Evolutionary conservation across 2,329 filamentous ascomycete species (phyloP).

Genomic region (Diaporthe aspalathi): DNA sequence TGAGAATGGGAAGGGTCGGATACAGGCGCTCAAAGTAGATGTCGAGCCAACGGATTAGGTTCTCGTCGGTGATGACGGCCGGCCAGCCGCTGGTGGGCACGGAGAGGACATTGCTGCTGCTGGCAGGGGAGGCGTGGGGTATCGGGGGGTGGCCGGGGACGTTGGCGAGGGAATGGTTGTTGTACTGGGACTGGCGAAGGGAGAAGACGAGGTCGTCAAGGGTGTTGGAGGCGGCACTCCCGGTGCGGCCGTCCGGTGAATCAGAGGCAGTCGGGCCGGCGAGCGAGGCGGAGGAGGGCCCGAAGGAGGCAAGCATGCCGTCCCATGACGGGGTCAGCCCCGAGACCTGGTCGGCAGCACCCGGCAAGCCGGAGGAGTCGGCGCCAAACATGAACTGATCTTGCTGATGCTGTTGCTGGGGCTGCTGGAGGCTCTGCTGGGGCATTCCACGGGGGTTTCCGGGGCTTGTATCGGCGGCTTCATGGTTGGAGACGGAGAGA

Average conservation of each 20-base stretch:
- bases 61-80: constrained; percentile 32
- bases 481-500: constrained; percentile 18
- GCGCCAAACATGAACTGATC: constrained; percentile 28
- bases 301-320: constrained; percentile 29
- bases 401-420: constrained; percentile 26
- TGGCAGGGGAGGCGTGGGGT: constrained; percentile 23
- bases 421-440: constrained; percentile 15
- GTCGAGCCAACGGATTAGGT: constrained; percentile 36
- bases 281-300: constrained; percentile 28
- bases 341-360: constrained; percentile 25
- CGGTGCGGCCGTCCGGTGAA: constrained; percentile 19
- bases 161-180: constrained; percentile 21
- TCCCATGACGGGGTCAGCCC: constrained; percentile 30
- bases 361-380: constrained; percentile 19
- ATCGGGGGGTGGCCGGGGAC: constrained; percentile 25
- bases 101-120: constrained; percentile 30
- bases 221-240: constrained; percentile 22
- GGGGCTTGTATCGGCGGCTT: constrained; percentile 12
- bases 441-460: constrained; percentile 4
- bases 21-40: constrained; percentile 36
- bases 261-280: constrained; percentile 2
- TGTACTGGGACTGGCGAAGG: constrained; percentile 18
- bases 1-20: constrained; percentile 34
- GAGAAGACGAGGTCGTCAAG: constrained; percentile 31
- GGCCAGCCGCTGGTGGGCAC: constrained; percentile 29